These are phyloP conservation scores for Pseudophaeomoniella oleicola DNA, from an alignment of 2,329 filamentous ascomycete species.

Conservation along the genomic window DNA sequence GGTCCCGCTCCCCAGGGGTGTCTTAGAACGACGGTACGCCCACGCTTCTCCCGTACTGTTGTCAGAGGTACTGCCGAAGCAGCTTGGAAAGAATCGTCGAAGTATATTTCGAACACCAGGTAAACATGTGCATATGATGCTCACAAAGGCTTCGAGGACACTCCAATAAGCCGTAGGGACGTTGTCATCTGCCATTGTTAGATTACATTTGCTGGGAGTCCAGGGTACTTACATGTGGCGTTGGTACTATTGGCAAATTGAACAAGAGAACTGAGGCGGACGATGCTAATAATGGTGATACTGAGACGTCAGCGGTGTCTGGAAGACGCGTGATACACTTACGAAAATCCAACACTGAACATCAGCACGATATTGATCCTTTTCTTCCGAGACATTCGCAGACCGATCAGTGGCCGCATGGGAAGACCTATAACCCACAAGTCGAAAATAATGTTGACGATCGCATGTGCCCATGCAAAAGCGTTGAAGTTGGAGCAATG, in stretches of 20 bases:
- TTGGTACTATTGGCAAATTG: constrained; percentile 26
- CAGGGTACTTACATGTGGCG: constrained; percentile 17
- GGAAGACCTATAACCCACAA: constrained; percentile 38
- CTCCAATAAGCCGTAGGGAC: constrained; percentile 7
- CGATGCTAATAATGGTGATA: constrained; percentile 29
- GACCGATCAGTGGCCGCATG: constrained; percentile 27
- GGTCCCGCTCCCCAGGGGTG: too few species aligned
- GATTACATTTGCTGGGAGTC: constrained; percentile 5
- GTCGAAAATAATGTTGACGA: constrained; percentile 38
- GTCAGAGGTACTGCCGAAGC: constrained; percentile 8
- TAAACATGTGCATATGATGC: constrained; percentile 6
- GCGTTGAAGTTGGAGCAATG: constrained; percentile 35
- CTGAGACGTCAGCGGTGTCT: constrained; percentile 11
- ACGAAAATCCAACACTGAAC: constrained; percentile 35
- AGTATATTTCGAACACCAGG: constrained; percentile 7
- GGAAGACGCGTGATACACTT: constrained; percentile 8
- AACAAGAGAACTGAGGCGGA: constrained; percentile 29
- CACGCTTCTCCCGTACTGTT: too few species aligned
- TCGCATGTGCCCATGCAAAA: constrained; percentile 37
- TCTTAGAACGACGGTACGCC: too few species aligned
- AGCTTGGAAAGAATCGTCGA: constrained; percentile 6
- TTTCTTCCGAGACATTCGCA: constrained; percentile 33
- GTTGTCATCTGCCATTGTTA: constrained; percentile 5
- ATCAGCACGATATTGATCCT: constrained; percentile 36
- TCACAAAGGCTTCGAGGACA: constrained; percentile 5